Conservation (phyloP, 2,329 filamentous ascomycete genomes). For the Xylaria sp. region DNA sequence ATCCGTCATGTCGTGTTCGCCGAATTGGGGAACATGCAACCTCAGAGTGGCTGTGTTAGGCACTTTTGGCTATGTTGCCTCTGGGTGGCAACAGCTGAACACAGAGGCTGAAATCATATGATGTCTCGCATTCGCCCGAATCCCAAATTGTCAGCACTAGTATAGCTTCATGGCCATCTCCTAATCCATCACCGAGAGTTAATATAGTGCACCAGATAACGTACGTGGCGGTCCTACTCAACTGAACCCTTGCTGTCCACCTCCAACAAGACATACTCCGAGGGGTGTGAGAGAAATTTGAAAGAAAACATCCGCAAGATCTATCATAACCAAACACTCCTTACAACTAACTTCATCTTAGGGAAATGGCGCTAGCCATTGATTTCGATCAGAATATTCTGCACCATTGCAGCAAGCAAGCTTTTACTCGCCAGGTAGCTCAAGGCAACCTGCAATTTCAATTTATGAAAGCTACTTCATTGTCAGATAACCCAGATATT, state of each 20-base stretch:
- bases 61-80: not conserved
- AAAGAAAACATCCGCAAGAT: not conserved
- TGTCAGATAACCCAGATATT: conserved; percentile 13
- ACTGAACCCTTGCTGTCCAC: too few species aligned
- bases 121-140: not conserved
- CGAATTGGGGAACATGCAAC: not conserved
- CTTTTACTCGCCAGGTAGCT: not conserved
- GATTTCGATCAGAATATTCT: conserved; percentile 6
- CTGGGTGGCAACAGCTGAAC: not conserved
- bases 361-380: conserved; percentile 7
- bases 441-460: not conserved
- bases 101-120: conserved; percentile 9
- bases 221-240: not conserved
- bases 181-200: conserved; percentile 8
- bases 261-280: not conserved
- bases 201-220: not conserved
- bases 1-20: not conserved
- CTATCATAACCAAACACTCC: not conserved
- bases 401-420: conserved; percentile 14
- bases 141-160: conserved; percentile 7
- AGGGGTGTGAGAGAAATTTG: not conserved
- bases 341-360: not conserved
- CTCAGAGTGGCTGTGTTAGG: conserved; percentile 15
- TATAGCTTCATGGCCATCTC: not conserved
- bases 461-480: conserved; percentile 2